Percentiles rank a stretch among this genome's conserved stretches.
These are phyloP conservation scores for Paramarasmius palmivorus DNA, from an alignment of 1,284 basidiomycete genomes.

Conservation along the genomic window DNA sequence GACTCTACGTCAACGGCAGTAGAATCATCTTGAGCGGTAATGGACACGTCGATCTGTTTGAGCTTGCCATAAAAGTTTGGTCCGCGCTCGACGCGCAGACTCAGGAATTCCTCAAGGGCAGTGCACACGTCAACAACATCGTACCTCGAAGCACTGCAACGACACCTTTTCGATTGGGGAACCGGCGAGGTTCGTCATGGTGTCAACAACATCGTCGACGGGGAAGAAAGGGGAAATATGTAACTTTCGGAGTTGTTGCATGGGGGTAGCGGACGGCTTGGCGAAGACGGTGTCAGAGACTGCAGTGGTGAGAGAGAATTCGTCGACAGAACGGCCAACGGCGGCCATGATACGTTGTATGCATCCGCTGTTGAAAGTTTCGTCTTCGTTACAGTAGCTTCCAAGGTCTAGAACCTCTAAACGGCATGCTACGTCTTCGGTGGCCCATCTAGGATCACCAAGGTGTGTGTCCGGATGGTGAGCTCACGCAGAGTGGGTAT, in stretches of 20 bases:
- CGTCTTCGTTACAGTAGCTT: slow-evolving; percentile 53
- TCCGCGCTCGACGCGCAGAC: slow-evolving; percentile 48
- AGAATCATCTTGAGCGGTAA: slow-evolving; percentile 30
- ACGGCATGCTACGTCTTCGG: slow-evolving; percentile 45
- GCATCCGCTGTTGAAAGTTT: slow-evolving; percentile 51
- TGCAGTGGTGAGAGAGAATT: slow-evolving; percentile 54
- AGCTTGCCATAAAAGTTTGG: slow-evolving; percentile 43
- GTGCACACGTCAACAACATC: slow-evolving; percentile 58
- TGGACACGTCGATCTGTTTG: slow-evolving; percentile 39
- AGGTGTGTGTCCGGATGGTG: slow-evolving; percentile 70
- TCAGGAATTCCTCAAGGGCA: slow-evolving; percentile 57
- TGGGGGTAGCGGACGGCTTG: slow-evolving; percentile 47
- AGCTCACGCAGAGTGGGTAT: slow-evolving; percentile 62
- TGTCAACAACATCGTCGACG: slow-evolving; percentile 57
- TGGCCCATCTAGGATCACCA: slow-evolving; percentile 58
- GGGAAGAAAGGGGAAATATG: slow-evolving; percentile 65
- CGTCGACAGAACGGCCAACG: slow-evolving; percentile 52
- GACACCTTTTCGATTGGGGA: slow-evolving; percentile 60
- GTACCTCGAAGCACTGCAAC: slow-evolving; percentile 59
- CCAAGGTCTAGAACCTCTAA: slow-evolving; percentile 63
- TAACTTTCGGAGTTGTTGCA: slow-evolving; percentile 52
- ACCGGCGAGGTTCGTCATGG: slow-evolving; percentile 57
- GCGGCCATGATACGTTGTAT: slow-evolving; percentile 60
- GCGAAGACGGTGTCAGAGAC: slow-evolving; percentile 46
- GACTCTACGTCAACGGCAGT: slow-evolving; percentile 25